These are phyloP conservation scores for Penicillium palitans DNA, from an alignment of 2,329 filamentous ascomycete species.

Conservation along the genomic window DNA sequence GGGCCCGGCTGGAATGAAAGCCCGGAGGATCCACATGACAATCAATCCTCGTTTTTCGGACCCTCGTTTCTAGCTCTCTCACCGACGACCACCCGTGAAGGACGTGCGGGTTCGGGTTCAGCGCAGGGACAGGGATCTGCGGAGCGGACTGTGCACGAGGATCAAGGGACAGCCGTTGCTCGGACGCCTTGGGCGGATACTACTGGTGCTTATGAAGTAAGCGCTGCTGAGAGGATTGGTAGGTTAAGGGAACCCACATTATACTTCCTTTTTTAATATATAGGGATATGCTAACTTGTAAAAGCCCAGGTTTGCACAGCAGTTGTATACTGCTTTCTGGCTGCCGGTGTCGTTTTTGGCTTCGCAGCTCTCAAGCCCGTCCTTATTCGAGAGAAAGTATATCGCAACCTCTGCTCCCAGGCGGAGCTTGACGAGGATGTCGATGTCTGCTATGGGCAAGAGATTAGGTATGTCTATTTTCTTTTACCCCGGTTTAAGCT, in stretches of 20 bases:
- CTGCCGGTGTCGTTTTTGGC: constrained; percentile 78
- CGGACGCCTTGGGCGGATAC: constrained; percentile 26
- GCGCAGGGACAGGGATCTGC: constrained; percentile 7
- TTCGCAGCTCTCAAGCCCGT: constrained; percentile 83
- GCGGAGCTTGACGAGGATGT: constrained; percentile 51
- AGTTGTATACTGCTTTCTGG: constrained; percentile 72
- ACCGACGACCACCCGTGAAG: constrained; percentile 24
- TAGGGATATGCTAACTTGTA: neutral
- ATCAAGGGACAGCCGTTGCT: neutral
- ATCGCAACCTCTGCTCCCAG: constrained; percentile 62
- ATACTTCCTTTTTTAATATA: neutral
- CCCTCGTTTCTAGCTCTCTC: constrained; percentile 18
- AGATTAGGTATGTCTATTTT: constrained; percentile 45
- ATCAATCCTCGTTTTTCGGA: constrained; percentile 26
- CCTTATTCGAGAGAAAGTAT: constrained; percentile 71
- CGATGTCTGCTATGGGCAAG: constrained; percentile 58
- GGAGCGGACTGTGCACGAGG: constrained; percentile 17
- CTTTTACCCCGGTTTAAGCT: neutral
- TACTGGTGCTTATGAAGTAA: constrained; percentile 55
- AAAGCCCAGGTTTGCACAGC: constrained; percentile 69
- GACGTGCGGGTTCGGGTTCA: constrained; percentile 13
- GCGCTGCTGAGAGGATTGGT: constrained; percentile 55
- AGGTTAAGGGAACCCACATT: constrained; percentile 26
- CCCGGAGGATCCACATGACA: constrained; percentile 31
- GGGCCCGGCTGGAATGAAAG: constrained; percentile 41